Conservation (phyloP, 495 filamentous ascomycete species). For the Eremomyces bilateralis region DNA sequence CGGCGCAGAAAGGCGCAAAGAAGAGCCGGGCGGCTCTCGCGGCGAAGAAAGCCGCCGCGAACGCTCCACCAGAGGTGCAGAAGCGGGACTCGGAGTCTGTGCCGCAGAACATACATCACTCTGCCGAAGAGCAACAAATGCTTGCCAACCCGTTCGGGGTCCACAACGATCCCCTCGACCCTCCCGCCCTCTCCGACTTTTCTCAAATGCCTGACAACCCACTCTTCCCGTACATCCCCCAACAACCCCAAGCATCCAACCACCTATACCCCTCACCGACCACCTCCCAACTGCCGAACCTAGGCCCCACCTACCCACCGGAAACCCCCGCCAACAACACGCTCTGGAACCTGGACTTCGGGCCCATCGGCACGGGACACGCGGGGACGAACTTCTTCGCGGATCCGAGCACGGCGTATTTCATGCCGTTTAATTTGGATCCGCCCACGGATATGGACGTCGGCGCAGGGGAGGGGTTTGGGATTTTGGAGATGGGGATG, state of each 20-base stretch:
- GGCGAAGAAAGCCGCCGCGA: neutral
- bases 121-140: conserved; percentile 1
- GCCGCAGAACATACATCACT: conserved; percentile 3
- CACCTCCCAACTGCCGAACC: neutral
- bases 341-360: neutral
- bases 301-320: conserved; percentile 4
- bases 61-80: neutral
- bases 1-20: conserved; percentile 11
- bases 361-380: neutral
- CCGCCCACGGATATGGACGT: conserved; percentile 23
- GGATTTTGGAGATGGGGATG: neutral
- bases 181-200: too few relatives aligned
- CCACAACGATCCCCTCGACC: conserved; percentile 1
- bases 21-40: conserved; percentile 1
- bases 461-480: neutral
- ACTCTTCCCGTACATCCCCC: neutral
- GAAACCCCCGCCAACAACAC: neutral
- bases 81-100: conserved; percentile 5
- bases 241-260: neutral
- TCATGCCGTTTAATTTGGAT: conserved; percentile 85
- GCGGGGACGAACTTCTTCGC: conserved; percentile 6
- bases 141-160: conserved; percentile 2
- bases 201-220: too few relatives aligned
- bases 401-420: conserved; percentile 55
- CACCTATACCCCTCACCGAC: neutral